These are phyloP conservation scores for Penicillium italicum DNA, from an alignment of 2,329 filamentous ascomycete genomes.

Conservation along the genomic window DNA sequence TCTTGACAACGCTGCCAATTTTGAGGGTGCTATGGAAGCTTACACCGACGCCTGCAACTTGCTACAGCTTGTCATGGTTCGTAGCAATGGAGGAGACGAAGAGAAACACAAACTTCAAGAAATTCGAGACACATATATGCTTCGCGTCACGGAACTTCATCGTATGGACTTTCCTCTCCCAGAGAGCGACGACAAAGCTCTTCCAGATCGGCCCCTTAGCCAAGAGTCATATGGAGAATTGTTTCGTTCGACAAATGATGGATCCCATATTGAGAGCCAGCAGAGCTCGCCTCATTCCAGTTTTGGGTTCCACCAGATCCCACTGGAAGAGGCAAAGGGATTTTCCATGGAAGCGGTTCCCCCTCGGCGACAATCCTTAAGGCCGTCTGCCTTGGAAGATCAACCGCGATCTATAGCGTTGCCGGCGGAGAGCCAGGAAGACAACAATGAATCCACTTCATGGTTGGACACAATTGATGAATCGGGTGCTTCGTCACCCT, in stretches of 20 bases:
- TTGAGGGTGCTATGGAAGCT: slow-evolving; percentile 82
- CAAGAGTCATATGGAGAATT: slow-evolving; percentile 50
- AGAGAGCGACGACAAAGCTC: slow-evolving; percentile 62
- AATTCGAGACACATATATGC: slow-evolving; percentile 87
- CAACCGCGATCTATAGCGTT: slow-evolving; percentile 14
- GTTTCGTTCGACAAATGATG: slow-evolving; percentile 34
- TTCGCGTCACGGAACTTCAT: slow-evolving; percentile 80
- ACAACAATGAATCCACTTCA: slow-evolving; percentile 75
- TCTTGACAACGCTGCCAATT: slow-evolving; percentile 93
- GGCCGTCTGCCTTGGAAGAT: slow-evolving; percentile 35
- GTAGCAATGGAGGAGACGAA: slow-evolving; percentile 81
- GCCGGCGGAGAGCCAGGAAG: slow-evolving; percentile 44
- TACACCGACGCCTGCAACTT: slow-evolving; percentile 89
- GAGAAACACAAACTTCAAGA: slow-evolving; percentile 78
- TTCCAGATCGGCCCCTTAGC: slow-evolving; percentile 68
- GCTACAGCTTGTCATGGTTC: slow-evolving; percentile 79
- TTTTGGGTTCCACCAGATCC: slow-evolving; percentile 34
- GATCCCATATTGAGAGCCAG: slow-evolving; percentile 19
- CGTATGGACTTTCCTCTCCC: slow-evolving; percentile 58
- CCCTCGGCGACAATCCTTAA: slow-evolving; percentile 38
- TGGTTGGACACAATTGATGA: slow-evolving; percentile 96
- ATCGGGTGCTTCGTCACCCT: slow-evolving; percentile 73
- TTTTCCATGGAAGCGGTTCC: slow-evolving; percentile 33
- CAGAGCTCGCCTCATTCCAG: slow-evolving; percentile 50
- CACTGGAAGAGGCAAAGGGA: slow-evolving; percentile 25